A percentile compares a stretch with the other conserved stretches of the same genome.
These are phyloP conservation scores for Ulota crispa DNA, from an alignment of 225 moss, liverwort and hornwort genomes.

Conservation along the genomic window DNA sequence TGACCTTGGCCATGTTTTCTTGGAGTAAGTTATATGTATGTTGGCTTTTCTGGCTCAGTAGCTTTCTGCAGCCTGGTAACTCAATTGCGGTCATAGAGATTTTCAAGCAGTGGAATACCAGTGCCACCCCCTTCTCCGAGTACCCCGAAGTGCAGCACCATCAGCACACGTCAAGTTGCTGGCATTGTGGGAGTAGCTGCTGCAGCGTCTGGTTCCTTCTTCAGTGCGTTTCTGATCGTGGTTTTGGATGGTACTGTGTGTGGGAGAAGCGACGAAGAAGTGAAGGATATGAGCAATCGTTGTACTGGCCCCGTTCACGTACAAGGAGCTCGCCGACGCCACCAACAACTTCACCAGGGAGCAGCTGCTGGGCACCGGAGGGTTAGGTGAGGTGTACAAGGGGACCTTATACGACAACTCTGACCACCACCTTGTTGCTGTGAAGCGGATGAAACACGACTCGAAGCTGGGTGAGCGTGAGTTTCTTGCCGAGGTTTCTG, in stretches of 20 bases:
- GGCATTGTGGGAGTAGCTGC: slow-evolving; percentile 5
- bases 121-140: neutral
- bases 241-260: slow-evolving; percentile 19
- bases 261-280: neutral
- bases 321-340: slow-evolving; percentile 50
- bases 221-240: neutral
- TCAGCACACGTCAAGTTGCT: slow-evolving; percentile 1
- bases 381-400: slow-evolving; percentile 60
- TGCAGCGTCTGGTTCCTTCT: neutral
- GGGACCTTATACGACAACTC: slow-evolving; percentile 22
- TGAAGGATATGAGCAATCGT: neutral
- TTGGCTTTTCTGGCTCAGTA: slow-evolving; percentile 3
- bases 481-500: neutral
- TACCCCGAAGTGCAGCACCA: neutral
- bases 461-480: slow-evolving; percentile 9
- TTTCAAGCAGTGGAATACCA: slow-evolving; percentile 25
- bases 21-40: neutral
- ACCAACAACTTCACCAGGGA: slow-evolving; percentile 48
- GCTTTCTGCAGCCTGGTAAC: neutral
- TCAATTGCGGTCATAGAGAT: slow-evolving; percentile 1
- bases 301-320: slow-evolving; percentile 44
- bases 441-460: slow-evolving; percentile 27
- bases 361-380: slow-evolving; percentile 52
- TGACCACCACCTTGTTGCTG: slow-evolving; percentile 20
- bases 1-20: neutral